Evolutionary conservation across 108 stramenopile species (phyloP).

Genomic region (Nitzschia sp.): DNA sequence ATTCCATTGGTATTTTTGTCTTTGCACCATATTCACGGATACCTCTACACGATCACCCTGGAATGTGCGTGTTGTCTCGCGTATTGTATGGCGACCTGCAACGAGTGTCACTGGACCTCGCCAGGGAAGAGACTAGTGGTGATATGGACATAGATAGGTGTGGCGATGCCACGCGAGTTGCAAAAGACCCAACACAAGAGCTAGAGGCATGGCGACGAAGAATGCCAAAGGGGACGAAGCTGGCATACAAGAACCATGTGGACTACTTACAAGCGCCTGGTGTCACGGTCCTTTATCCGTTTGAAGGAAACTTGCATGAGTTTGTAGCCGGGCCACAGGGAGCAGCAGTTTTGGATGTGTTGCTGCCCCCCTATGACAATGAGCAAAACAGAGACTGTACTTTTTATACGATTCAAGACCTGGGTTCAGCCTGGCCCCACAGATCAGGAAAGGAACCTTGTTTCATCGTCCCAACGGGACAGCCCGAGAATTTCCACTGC

Average conservation of each 20-base stretch:
- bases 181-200: background rate
- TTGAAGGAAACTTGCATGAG: conserved; percentile 89
- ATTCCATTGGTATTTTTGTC: conserved; percentile 89
- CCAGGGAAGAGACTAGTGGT: conserved; percentile 27
- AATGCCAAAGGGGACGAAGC: conserved; percentile 44
- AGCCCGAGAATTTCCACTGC: conserved; percentile 83
- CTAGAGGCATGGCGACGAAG: conserved; percentile 2
- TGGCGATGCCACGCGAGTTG: background rate
- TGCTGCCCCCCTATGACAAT: conserved; percentile 92
- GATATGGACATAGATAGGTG: background rate
- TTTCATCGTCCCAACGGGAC: conserved; percentile 65
- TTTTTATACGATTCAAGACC: conserved; percentile 69
- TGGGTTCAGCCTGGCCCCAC: background rate
- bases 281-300: conserved; percentile 72
- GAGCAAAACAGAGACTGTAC: conserved; percentile 84
- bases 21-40: conserved; percentile 87
- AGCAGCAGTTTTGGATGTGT: conserved; percentile 89
- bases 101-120: conserved; percentile 73
- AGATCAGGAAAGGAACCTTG: conserved; percentile 35
- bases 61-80: conserved; percentile 88
- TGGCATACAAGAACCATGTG: conserved; percentile 43
- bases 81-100: conserved; percentile 86
- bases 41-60: conserved; percentile 93
- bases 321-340: conserved; percentile 86
- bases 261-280: conserved; percentile 67